Evolutionary conservation across 352 stramenopile genomes (phyloP).

Genomic region (Phytophthora syringae): DNA sequence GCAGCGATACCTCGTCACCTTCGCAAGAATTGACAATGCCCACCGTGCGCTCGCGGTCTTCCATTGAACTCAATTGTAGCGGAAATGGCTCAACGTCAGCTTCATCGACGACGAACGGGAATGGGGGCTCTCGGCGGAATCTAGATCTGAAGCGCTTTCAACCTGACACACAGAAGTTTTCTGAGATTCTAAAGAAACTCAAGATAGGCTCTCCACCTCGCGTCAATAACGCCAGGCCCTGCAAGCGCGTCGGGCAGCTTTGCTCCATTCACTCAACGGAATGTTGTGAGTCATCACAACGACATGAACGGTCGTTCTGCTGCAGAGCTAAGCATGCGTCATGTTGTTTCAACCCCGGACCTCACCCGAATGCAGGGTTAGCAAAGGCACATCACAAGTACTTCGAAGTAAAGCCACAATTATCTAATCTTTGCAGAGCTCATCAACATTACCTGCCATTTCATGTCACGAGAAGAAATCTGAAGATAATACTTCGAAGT

Average conservation of each 20-base stretch:
- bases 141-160: conserved; percentile 81
- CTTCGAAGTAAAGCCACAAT: conserved; percentile 13
- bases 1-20: conserved; percentile 27
- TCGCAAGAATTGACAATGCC: conserved; percentile 38
- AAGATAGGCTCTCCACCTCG: conserved; percentile 57
- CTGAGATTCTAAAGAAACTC: conserved; percentile 76
- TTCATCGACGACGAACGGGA: conserved; percentile 17
- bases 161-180: conserved; percentile 76
- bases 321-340: conserved; percentile 47
- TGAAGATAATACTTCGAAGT: conserved; percentile 1
- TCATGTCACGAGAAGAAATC: too few species aligned
- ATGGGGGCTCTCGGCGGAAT: conserved; percentile 47
- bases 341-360: conserved; percentile 70
- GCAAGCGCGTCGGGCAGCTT: conserved; percentile 34
- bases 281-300: conserved; percentile 23
- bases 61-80: conserved; percentile 34
- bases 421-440: conserved; percentile 24
- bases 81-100: conserved; percentile 19
- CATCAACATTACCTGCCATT: conserved; percentile 22
- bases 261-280: conserved; percentile 34
- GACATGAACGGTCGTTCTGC: conserved; percentile 36
- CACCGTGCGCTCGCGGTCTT: conserved; percentile 34
- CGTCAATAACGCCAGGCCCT: conserved; percentile 32
- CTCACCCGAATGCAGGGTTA: conserved; percentile 53
- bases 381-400: too few species aligned